A percentile compares a stretch with the other conserved stretches of the same genome.
These are phyloP conservation scores for Cenchrus fungigraminus DNA, from an alignment of 176 grass and related monocot genomes.

Conservation along the genomic window DNA sequence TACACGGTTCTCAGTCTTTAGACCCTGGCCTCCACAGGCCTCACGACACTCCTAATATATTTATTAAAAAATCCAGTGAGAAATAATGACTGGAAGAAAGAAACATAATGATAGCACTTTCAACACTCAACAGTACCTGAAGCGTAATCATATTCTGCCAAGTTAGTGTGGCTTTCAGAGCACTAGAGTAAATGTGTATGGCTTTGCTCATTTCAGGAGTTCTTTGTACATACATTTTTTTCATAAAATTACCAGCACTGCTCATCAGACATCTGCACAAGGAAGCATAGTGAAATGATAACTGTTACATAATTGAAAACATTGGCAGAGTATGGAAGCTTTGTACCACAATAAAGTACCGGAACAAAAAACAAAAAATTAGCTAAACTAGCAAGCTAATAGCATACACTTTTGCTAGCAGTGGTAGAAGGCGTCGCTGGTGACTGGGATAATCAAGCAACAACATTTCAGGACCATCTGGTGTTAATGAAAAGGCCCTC, in stretches of 20 bases:
- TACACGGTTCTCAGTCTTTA: conserved; percentile 91
- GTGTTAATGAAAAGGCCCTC: conserved; percentile 85
- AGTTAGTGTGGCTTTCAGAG: conserved; percentile 85
- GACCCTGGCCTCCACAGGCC: conserved; percentile 94
- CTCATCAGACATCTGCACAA: conserved; percentile 82
- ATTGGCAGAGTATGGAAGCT: conserved; percentile 5
- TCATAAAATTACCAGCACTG: conserved; percentile 87
- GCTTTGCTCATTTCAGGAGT: conserved; percentile 84
- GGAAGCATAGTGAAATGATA: conserved; percentile 31
- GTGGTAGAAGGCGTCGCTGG: conserved; percentile 82
- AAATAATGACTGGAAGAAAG: conserved; percentile 24
- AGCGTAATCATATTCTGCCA: conserved; percentile 97
- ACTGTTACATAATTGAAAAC: conserved; percentile 12
- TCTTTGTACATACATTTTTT: conserved; percentile 75
- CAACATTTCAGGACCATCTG: conserved; percentile 78
- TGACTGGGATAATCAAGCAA: conserved; percentile 97
- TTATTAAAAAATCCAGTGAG: conserved; percentile 36
- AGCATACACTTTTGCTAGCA: conserved; percentile 92
- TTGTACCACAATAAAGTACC: conserved; percentile 26
- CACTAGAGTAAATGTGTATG: conserved; percentile 96
- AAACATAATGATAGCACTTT: conserved; percentile 29
- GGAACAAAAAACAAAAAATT: conserved; percentile 24
- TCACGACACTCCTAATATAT: conserved; percentile 83
- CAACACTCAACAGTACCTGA: conserved; percentile 63
- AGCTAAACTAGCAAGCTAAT: conserved; percentile 10